phyloP scores from a whole-genome alignment of 139 green algal species.

The Picochlorum costavermella region DNA sequence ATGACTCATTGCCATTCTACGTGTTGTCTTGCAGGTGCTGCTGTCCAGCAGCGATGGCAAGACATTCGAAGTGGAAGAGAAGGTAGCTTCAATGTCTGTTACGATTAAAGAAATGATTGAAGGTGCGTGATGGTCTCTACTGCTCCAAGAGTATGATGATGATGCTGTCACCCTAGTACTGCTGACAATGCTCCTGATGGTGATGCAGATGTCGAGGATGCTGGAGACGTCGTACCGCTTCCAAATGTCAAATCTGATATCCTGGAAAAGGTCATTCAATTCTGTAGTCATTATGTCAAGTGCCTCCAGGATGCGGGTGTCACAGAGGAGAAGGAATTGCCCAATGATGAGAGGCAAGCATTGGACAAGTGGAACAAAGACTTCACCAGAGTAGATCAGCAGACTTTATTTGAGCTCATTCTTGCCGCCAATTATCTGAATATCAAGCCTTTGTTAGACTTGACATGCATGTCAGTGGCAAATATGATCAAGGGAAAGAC shows the following conservation, averaged over 20 bases:
- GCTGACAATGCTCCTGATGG: too few species aligned
- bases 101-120: slow-evolving; percentile 83
- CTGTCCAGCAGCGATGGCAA: slow-evolving; percentile 52
- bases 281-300: slow-evolving; percentile 91
- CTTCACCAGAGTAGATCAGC: slow-evolving; percentile 97
- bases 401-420: slow-evolving; percentile 97
- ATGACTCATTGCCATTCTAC: neutral
- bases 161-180: too few species aligned
- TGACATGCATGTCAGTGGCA: slow-evolving; percentile 94
- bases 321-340: slow-evolving; percentile 38
- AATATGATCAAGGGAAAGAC: slow-evolving; percentile 97
- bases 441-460: slow-evolving; percentile 96
- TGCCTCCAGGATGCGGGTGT: slow-evolving; percentile 31
- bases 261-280: slow-evolving; percentile 82
- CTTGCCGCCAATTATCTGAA: slow-evolving; percentile 99
- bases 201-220: slow-evolving; percentile 50
- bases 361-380: slow-evolving; percentile 87
- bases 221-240: slow-evolving; percentile 60
- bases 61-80: slow-evolving; percentile 60
- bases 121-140: slow-evolving; percentile 27
- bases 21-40: slow-evolving; percentile 35
- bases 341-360: slow-evolving; percentile 66
- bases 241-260: slow-evolving; percentile 78
- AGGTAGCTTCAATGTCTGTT: slow-evolving; percentile 62
- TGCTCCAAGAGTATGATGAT: too few species aligned